Evolutionary conservation across 2,329 filamentous ascomycete species (phyloP), one percentile per base, ranked within the genome.

Genomic region (Aspergillus sp.): DNA sequence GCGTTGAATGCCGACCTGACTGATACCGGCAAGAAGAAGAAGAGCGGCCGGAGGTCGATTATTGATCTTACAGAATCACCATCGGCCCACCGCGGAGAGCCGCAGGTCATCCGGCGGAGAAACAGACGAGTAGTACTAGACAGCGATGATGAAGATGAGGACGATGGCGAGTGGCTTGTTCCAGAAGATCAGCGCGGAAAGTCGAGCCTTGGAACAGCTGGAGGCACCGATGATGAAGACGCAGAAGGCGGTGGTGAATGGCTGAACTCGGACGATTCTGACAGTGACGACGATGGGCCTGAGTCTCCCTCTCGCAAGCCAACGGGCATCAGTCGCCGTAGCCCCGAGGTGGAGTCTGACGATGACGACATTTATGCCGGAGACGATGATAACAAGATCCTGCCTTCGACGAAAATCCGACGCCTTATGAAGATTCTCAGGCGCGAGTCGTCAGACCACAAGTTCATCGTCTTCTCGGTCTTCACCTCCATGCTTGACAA

Each of bases 401-500:
- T 76, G 13, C 72, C 76, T 2, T 99, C 95, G 0, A 94, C 95
- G 68, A 99, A 99, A 80, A 96, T 99, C 70, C 88, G 90, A 48
- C 88, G 95, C 68, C 84, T 98, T 19, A 85, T 96, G 71, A 83
- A 87, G 62, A 90, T 99, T 54, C 85, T 99, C 8, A 85, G 88
- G 64, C 86, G 86, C 48, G 95, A 99, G 75, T 88, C 88, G 0
- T 80, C 83, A 1, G 83, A 92, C 61, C 91, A 96, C 83, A 99
- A 99, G 74, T 96, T 96, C 73, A 99, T 99, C 70, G 92, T 99
- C 64, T 99, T 99, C 78, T 96, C 92, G 1, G 92, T 98, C 70
- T 99, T 99, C 78, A 99, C 95, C 0, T 95, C 92, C 0, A 99
- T 99, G 95, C 87, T 99, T 49, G 91, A 98, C 78, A 87, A 98